Evolutionary conservation across 2,329 filamentous ascomycete genomes (phyloP).

Genomic region (Phoma sp.): DNA sequence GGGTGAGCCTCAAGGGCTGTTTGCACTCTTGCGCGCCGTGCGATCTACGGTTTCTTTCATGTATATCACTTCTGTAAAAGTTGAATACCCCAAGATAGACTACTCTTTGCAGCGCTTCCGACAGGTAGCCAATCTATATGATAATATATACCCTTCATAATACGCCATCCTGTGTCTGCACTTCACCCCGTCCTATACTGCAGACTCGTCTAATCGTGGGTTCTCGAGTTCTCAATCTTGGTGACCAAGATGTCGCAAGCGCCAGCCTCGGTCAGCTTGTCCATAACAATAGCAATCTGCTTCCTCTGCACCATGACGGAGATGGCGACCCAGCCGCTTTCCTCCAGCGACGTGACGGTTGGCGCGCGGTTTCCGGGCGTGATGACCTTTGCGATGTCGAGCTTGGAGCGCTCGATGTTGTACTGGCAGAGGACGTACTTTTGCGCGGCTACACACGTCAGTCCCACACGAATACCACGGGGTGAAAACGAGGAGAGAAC

Average conservation of each 20-base stretch:
- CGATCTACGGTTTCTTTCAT: background rate
- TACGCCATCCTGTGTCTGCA: background rate
- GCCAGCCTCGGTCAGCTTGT: slow-evolving; percentile 76
- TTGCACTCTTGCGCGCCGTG: background rate
- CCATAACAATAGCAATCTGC: slow-evolving; percentile 85
- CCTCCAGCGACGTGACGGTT: slow-evolving; percentile 87
- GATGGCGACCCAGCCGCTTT: slow-evolving; percentile 92
- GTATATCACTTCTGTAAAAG: background rate
- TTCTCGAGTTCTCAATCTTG: slow-evolving; percentile 78
- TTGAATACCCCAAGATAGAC: slow-evolving; percentile 13
- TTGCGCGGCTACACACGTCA: slow-evolving; percentile 72
- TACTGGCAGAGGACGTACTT: slow-evolving; percentile 95
- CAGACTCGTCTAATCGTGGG: slow-evolving; percentile 14
- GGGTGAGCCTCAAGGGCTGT: slow-evolving; percentile 47
- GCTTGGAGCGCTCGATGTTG: slow-evolving; percentile 78
- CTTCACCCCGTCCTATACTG: no score
- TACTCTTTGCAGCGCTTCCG: background rate
- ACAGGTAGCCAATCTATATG: background rate
- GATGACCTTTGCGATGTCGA: slow-evolving; percentile 74
- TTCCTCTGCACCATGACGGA: slow-evolving; percentile 92
- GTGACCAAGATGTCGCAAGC: slow-evolving; percentile 86
- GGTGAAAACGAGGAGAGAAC: slow-evolving; percentile 23
- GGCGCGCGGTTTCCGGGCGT: slow-evolving; percentile 94
- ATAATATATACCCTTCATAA: background rate
- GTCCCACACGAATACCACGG: no score